Conservation (phyloP, 1,284 basidiomycete genomes). For the Boletellus deceptivus region DNA sequence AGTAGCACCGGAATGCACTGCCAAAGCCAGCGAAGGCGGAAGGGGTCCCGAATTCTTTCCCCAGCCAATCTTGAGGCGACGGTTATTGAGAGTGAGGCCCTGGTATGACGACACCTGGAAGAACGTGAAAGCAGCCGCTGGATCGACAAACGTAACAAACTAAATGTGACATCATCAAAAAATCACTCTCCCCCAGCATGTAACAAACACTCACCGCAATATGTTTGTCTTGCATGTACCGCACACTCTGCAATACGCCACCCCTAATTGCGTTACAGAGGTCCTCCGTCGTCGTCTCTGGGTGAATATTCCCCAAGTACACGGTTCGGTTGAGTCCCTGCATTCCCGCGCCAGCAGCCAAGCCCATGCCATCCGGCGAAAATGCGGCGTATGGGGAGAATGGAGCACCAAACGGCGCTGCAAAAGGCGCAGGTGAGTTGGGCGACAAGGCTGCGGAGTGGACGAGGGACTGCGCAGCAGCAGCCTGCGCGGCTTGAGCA, state of each 20-base stretch:
- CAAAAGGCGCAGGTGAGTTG: slow-evolving; percentile 25
- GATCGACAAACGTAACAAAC: slow-evolving; percentile 91
- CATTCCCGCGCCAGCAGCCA: slow-evolving; percentile 37
- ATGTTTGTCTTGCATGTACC: slow-evolving; percentile 93
- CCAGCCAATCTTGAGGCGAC: slow-evolving; percentile 93
- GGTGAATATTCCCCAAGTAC: slow-evolving; percentile 92
- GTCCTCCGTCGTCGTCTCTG: slow-evolving; percentile 89
- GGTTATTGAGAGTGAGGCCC: slow-evolving; percentile 86
- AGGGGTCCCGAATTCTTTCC: slow-evolving; percentile 89
- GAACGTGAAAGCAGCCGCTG: slow-evolving; percentile 86
- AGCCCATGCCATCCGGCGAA: slow-evolving; percentile 49
- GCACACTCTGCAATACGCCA: slow-evolving; percentile 85
- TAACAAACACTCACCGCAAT: slow-evolving; percentile 66
- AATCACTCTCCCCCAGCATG: neutral
- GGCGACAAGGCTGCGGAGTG: slow-evolving; percentile 47
- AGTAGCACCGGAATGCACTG: slow-evolving; percentile 87
- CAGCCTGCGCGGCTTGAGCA: slow-evolving; percentile 77
- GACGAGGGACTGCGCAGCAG: slow-evolving; percentile 77
- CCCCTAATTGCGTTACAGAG: slow-evolving; percentile 92
- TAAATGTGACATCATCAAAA: slow-evolving; percentile 31
- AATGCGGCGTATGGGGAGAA: slow-evolving; percentile 62
- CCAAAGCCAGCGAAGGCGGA: slow-evolving; percentile 77
- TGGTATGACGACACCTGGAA: slow-evolving; percentile 87
- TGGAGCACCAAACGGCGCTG: slow-evolving; percentile 33
- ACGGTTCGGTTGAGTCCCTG: slow-evolving; percentile 82